A percentile compares a stretch with the other conserved stretches of the same genome.
These are phyloP conservation scores for Colletotrichum lupini DNA, from an alignment of 2,329 filamentous ascomycete genomes.

Conservation along the genomic window DNA sequence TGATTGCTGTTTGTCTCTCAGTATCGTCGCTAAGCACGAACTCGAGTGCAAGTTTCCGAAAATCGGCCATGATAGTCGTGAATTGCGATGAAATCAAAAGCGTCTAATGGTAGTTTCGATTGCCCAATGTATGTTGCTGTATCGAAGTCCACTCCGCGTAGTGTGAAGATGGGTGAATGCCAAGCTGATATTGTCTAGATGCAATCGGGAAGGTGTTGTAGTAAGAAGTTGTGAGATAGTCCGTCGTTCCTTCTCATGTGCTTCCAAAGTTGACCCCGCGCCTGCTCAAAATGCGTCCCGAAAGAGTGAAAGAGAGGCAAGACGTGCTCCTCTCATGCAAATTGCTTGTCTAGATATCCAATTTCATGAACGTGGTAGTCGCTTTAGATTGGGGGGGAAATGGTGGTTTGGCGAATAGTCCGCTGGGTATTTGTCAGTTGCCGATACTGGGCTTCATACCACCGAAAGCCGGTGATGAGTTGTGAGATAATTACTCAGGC, in stretches of 20 bases:
- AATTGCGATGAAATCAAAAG: background rate
- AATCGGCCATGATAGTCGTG: constrained; percentile 56
- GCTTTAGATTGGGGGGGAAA: background rate
- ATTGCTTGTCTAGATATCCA: background rate
- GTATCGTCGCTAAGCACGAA: constrained; percentile 65
- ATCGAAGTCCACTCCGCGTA: background rate
- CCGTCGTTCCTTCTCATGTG: background rate
- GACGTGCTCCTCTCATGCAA: background rate
- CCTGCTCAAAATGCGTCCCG: background rate
- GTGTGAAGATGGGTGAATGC: background rate
- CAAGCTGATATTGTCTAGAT: background rate
- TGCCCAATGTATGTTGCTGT: background rate
- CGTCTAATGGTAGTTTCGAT: background rate
- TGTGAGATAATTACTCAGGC: constrained; percentile 34
- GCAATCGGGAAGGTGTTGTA: background rate
- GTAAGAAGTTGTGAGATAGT: background rate
- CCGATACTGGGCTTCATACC: constrained; percentile 5
- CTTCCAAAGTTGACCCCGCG: constrained; percentile 3
- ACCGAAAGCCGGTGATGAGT: constrained; percentile 14
- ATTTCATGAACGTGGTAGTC: background rate
- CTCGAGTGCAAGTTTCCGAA: constrained; percentile 63
- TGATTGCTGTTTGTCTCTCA: constrained; percentile 51
- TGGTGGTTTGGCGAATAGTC: background rate
- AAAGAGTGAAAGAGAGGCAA: background rate
- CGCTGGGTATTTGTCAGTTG: background rate